phyloP scores from a whole-genome alignment of 2,329 filamentous ascomycete genomes.

The Xylaria digitata region DNA sequence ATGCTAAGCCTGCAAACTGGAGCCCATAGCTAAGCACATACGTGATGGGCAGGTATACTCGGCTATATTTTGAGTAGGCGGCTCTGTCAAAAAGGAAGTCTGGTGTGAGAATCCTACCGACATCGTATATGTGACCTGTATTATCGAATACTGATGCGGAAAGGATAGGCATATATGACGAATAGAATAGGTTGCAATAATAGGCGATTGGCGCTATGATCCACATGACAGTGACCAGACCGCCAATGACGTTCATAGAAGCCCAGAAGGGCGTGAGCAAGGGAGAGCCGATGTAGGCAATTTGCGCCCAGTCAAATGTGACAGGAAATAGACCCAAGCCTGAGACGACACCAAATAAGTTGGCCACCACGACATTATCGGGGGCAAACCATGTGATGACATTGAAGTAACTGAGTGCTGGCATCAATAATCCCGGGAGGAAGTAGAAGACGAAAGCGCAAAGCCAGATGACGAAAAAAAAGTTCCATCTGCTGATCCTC shows the following conservation, averaged over 20 bases:
- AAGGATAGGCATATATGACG: slow-evolving; percentile 87
- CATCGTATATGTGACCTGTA: slow-evolving; percentile 81
- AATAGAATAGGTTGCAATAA: slow-evolving; percentile 82
- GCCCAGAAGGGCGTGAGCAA: slow-evolving; percentile 88
- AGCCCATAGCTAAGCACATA: slow-evolving; percentile 89
- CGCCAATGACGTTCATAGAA: slow-evolving; percentile 84
- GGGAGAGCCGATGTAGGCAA: slow-evolving; percentile 87
- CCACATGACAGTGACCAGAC: slow-evolving; percentile 86
- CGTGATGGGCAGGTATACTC: slow-evolving; percentile 86
- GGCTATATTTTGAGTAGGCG: slow-evolving; percentile 83
- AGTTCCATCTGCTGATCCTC: slow-evolving; percentile 84
- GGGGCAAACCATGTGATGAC: slow-evolving; percentile 90
- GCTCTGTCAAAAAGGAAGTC: slow-evolving; percentile 82
- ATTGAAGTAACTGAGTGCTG: slow-evolving; percentile 88
- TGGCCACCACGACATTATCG: slow-evolving; percentile 85
- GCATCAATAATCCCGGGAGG: slow-evolving; percentile 82
- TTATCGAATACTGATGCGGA: slow-evolving; percentile 90
- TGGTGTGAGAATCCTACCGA: slow-evolving; percentile 79
- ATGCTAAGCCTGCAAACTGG: slow-evolving; percentile 84
- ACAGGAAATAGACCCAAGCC: slow-evolving; percentile 85
- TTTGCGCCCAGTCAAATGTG: slow-evolving; percentile 92
- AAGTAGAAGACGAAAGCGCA: slow-evolving; percentile 85
- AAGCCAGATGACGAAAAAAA: slow-evolving; percentile 81
- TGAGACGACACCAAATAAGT: slow-evolving; percentile 87
- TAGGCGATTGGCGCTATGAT: slow-evolving; percentile 82